Conservation (phyloP, 768 basidiomycete genomes). For the Tricholoma sp. region DNA sequence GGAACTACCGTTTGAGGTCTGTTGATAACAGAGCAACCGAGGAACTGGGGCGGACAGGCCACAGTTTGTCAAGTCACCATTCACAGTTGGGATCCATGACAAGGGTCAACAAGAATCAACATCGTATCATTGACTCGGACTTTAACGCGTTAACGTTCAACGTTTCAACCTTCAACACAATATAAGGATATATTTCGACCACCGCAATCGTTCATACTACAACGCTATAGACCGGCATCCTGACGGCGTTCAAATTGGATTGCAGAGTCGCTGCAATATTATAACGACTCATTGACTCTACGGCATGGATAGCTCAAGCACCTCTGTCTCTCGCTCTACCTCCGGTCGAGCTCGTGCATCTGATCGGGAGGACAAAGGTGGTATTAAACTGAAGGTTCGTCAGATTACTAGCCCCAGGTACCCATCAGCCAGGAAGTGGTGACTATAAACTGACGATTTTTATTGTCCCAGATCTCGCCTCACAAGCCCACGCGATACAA, state of each 20-base stretch:
- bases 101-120: too few species aligned
- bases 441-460: neutral
- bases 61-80: too few species aligned
- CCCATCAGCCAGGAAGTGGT: too few species aligned
- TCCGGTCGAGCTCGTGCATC: constrained; percentile 2
- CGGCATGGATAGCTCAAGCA: constrained; percentile 5
- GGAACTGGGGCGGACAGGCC: too few species aligned
- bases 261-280: neutral
- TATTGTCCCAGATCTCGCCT: neutral
- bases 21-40: too few species aligned
- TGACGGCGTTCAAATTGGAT: neutral
- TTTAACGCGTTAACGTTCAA: too few species aligned
- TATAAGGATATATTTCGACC: too few species aligned
- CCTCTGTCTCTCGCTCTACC: neutral
- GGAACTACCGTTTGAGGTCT: too few species aligned
- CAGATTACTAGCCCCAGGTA: neutral
- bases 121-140: too few species aligned
- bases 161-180: too few species aligned
- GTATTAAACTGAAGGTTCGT: constrained; percentile 10
- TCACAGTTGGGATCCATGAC: too few species aligned
- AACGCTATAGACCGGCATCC: neutral
- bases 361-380: constrained; percentile 5
- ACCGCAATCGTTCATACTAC: too few species aligned
- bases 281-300: neutral
- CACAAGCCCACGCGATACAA: constrained; percentile 19